Conservation (phyloP, 176 grass and related monocot species). For the Musa itinerans region DNA sequence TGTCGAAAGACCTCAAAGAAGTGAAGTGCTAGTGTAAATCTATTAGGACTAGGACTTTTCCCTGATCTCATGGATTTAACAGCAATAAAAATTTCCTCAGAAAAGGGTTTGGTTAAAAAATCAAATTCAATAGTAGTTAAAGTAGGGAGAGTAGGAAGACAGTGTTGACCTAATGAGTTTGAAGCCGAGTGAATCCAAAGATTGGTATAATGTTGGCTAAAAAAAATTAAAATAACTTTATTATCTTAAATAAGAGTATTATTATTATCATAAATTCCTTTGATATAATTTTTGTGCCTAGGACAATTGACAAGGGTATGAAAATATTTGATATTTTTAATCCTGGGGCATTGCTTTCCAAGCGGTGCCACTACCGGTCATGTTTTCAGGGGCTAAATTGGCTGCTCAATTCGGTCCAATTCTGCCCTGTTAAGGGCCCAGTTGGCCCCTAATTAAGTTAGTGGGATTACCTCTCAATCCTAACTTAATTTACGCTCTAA, state of each 20-base stretch:
- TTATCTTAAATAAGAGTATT: not conserved
- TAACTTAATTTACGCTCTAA: too few species aligned
- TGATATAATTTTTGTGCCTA: not conserved
- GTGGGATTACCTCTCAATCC: too few species aligned
- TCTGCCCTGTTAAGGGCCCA: too few species aligned
- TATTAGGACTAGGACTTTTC: not conserved
- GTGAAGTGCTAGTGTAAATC: not conserved
- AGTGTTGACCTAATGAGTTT: too few species aligned
- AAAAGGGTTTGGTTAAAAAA: not conserved
- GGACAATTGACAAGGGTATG: not conserved
- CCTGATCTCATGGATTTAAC: not conserved
- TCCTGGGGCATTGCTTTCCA: too few species aligned
- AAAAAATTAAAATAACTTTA: not conserved
- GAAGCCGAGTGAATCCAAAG: too few species aligned
- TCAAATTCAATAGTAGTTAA: not conserved
- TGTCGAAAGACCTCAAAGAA: not conserved
- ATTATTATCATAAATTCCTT: not conserved
- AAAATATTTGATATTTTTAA: not conserved
- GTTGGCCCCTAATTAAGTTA: too few species aligned
- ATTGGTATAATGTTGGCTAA: too few species aligned
- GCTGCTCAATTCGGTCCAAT: too few species aligned
- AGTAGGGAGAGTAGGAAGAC: too few species aligned
- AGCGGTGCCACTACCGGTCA: too few species aligned
- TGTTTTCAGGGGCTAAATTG: too few species aligned
- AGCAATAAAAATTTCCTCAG: not conserved